Evolutionary conservation across 306 rosid species (phyloP), one percentile per base, ranked within the genome.

Genomic region (Morella rubra): DNA sequence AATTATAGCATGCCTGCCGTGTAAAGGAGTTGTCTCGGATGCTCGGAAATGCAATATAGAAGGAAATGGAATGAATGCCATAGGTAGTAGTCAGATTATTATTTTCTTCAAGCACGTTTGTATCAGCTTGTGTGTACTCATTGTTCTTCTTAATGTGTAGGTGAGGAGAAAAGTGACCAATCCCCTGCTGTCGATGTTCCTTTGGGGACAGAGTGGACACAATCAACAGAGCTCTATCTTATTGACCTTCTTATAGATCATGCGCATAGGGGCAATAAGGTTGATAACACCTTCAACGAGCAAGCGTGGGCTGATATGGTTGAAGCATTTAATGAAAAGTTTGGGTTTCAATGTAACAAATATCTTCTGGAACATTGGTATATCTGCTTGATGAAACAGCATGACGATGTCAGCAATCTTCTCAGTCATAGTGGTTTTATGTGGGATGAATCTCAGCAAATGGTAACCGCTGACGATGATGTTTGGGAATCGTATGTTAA

Each of bases 381-480:
- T 85, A 42, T 79, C 44, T 75, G 85, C 86, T 85, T 88, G 84
- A 90, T 74, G 87, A 89, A 87, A 73, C 88, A 55, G 46, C 81
- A 85, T 66, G 80, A 79, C 54, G 86, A 80, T 53, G 83, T 89
- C 83, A 55, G 73, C 76, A 80, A 44, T 82, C 80, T 91, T 75
- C 88, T 89, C 82, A 78, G 73, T 71, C 83, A 77, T 24, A 19
- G 50, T 46, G 92, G 90, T 76, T 87, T 89, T 80, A 22, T 66
- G 50, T 87, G 93, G 97, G 89, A 91, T 82, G 92, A 89, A 86
- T 78, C 87, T 54, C 84, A 73, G 47, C 89, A 87, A 67, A 78
- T 71, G 81, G 67, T 91, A 68, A 75, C 69, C 9, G 97, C 93
- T 59, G 87, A 84, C 46, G 71, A 83, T 76, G 88, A 83, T 67